phyloP scores from a whole-genome alignment of 345 rosid genomes.

The Lepidium didymum region DNA sequence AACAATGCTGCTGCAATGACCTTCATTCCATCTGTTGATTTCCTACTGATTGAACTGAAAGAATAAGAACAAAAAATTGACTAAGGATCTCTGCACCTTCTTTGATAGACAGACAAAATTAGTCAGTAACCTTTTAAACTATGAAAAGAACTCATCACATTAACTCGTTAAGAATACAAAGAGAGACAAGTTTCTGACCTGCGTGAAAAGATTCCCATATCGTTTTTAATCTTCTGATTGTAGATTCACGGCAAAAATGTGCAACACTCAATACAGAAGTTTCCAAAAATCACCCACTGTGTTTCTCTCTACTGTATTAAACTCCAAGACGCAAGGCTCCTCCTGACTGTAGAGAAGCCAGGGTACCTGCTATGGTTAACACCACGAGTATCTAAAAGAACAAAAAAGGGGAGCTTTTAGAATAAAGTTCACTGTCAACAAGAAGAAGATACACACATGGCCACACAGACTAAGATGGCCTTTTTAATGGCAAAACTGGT shows the following conservation, averaged over 20 bases:
- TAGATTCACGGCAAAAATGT: conserved; percentile 10
- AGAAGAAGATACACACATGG: conserved; percentile 5
- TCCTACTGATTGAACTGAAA: conserved; percentile 50
- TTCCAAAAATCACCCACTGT: background rate
- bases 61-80: conserved; percentile 1
- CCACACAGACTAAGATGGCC: background rate
- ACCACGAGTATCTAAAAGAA: background rate
- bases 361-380: conserved; percentile 5
- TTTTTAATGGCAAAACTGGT: background rate
- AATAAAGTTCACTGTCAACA: background rate
- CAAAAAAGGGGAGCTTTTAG: background rate
- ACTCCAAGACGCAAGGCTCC: conserved; percentile 8
- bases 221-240: conserved; percentile 12
- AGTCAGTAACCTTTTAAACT: background rate
- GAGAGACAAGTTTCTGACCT: conserved; percentile 38
- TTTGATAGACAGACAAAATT: background rate
- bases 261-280: background rate
- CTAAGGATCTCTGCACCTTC: background rate
- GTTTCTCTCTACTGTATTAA: background rate
- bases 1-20: conserved; percentile 50
- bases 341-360: conserved; percentile 21
- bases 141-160: background rate
- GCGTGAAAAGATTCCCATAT: conserved; percentile 56
- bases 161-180: background rate
- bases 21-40: conserved; percentile 75